These are phyloP conservation scores for Logfia minima DNA, from an alignment of 129 eudicot genomes.

Conservation along the genomic window DNA sequence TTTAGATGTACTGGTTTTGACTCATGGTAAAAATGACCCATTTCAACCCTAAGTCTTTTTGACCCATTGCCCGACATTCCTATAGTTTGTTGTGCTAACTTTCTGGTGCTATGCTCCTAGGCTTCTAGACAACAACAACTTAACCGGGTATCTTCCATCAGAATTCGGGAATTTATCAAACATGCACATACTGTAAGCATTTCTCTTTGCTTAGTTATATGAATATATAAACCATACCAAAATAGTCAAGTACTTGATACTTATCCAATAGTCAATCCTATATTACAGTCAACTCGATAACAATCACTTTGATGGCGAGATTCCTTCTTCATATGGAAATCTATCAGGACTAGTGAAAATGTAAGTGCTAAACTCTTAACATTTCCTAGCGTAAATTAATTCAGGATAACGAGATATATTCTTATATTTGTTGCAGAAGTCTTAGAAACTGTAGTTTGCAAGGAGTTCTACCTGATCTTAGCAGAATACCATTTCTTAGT, in stretches of 20 bases:
- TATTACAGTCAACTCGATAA: conserved; percentile 82
- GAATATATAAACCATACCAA: not conserved
- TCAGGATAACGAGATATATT: not conserved
- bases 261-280: not conserved
- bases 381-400: not conserved
- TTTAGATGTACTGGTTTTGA: not conserved
- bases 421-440: conserved; percentile 47
- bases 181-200: conserved; percentile 58
- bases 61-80: not conserved
- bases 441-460: conserved; percentile 79
- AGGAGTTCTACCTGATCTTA: conserved; percentile 71
- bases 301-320: conserved; percentile 63
- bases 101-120: conserved; percentile 35
- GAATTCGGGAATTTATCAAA: conserved; percentile 47
- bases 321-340: conserved; percentile 73
- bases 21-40: not conserved
- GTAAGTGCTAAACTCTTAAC: conserved; percentile 46
- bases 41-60: conserved; percentile 7
- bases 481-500: conserved; percentile 47
- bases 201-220: not conserved
- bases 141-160: conserved; percentile 79
- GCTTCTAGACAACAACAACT: conserved; percentile 79
- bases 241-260: not conserved
- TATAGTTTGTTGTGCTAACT: conserved; percentile 9
- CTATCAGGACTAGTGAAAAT: conserved; percentile 54